phyloP scores from a whole-genome alignment of 2,329 filamentous ascomycete genomes.

The Stemphylium beticola region DNA sequence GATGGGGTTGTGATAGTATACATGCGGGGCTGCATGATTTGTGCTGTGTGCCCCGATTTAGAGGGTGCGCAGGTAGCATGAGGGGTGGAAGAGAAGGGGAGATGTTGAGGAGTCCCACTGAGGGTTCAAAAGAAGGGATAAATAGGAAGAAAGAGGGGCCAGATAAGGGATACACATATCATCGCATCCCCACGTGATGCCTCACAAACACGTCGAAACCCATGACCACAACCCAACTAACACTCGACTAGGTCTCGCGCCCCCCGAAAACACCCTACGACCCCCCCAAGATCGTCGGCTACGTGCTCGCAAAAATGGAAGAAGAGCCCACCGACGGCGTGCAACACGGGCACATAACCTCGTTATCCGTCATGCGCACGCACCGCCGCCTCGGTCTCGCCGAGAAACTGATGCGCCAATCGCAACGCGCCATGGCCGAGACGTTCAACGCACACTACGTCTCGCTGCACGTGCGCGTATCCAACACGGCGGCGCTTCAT shows the following conservation, averaged over 20 bases:
- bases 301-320: constrained; percentile 99
- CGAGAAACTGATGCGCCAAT: constrained; percentile 97
- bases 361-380: constrained; percentile 93
- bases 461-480: constrained; percentile 92
- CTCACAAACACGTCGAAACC: too few species aligned
- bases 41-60: too few species aligned
- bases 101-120: too few species aligned
- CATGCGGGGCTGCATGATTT: too few species aligned
- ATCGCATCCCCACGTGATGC: too few species aligned
- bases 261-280: constrained; percentile 80
- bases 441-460: constrained; percentile 91
- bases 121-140: background rate
- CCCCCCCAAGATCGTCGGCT: constrained; percentile 96
- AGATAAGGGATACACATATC: too few species aligned
- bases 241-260: constrained; percentile 64
- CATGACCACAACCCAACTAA: background rate
- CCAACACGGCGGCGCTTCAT: constrained; percentile 87
- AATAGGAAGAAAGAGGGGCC: background rate
- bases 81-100: too few species aligned
- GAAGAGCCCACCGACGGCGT: constrained; percentile 92
- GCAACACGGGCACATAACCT: constrained; percentile 95
- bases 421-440: constrained; percentile 95
- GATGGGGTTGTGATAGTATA: background rate
- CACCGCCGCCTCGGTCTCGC: constrained; percentile 89
- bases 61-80: too few species aligned